Conservation (phyloP, 2,329 filamentous ascomycete species). For the Emmonsiellopsis sp. region DNA sequence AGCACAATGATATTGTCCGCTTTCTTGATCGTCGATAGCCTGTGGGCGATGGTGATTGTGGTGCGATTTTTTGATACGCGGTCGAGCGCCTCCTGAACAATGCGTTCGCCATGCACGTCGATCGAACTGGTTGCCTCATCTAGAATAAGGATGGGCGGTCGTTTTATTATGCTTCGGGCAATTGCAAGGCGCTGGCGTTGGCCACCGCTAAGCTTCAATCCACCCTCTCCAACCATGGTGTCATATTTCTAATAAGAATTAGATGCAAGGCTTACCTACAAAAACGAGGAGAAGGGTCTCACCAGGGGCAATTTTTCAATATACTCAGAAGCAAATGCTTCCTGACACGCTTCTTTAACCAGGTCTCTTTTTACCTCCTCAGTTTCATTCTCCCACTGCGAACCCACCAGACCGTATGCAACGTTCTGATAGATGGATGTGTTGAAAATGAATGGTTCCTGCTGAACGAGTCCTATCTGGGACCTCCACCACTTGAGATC, state of each 20-base stretch:
- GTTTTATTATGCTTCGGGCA: slow-evolving; percentile 59
- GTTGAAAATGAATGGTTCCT: slow-evolving; percentile 61
- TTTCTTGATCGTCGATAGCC: slow-evolving; percentile 63
- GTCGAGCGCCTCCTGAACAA: slow-evolving; percentile 48
- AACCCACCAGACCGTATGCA: slow-evolving; percentile 44
- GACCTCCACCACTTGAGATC: slow-evolving; percentile 54
- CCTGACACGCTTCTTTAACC: slow-evolving; percentile 54
- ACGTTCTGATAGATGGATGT: slow-evolving; percentile 57
- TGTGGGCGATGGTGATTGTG: slow-evolving; percentile 69
- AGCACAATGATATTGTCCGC: slow-evolving; percentile 74
- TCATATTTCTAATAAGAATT: slow-evolving; percentile 51
- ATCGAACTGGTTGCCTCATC: slow-evolving; percentile 69
- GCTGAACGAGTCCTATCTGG: slow-evolving; percentile 56
- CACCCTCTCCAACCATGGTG: slow-evolving; percentile 66
- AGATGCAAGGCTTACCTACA: neutral
- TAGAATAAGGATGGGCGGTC: slow-evolving; percentile 58
- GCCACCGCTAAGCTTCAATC: slow-evolving; percentile 71
- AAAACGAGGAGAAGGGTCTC: neutral
- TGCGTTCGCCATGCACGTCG: slow-evolving; percentile 45
- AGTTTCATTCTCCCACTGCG: slow-evolving; percentile 25
- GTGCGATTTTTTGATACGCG: slow-evolving; percentile 53
- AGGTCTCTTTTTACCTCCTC: slow-evolving; percentile 36
- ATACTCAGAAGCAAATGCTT: slow-evolving; percentile 62
- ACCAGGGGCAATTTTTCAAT: slow-evolving; percentile 51
- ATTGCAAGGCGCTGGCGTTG: slow-evolving; percentile 78